These are phyloP conservation scores for Neofusicoccum sp. DNA, from an alignment of 2,329 filamentous ascomycete species.

Conservation along the genomic window DNA sequence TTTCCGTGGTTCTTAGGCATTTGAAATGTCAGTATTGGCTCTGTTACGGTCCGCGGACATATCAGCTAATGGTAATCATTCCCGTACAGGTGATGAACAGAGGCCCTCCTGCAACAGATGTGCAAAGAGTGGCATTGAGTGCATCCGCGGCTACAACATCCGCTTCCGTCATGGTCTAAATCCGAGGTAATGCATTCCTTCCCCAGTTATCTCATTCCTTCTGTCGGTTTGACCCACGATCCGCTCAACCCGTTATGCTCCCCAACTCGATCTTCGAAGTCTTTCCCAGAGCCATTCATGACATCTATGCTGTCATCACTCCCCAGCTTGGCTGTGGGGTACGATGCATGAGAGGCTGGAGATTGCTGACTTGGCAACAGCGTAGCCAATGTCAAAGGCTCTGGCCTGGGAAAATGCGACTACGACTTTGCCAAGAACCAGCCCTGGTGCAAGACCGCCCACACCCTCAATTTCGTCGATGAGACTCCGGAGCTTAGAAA, in stretches of 20 bases:
- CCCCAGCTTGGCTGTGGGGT: background rate
- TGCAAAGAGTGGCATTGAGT: constrained; percentile 30
- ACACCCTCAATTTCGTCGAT: constrained; percentile 31
- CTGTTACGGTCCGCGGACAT: background rate
- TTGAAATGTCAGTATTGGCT: constrained; percentile 25
- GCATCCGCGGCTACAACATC: constrained; percentile 31
- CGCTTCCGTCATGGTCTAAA: constrained; percentile 32
- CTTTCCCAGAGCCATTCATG: no score
- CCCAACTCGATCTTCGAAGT: no score
- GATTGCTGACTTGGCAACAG: constrained; percentile 5
- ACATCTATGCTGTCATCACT: background rate
- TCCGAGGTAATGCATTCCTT: constrained; percentile 24
- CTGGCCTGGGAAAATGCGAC: constrained; percentile 28
- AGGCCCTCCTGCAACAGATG: constrained; percentile 29
- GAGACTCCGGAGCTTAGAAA: constrained; percentile 33
- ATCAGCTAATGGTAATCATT: background rate
- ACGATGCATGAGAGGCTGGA: background rate
- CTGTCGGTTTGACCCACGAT: no score
- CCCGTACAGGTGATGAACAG: constrained; percentile 27
- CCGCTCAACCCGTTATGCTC: no score
- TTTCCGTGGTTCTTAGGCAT: constrained; percentile 21
- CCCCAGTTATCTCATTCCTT: background rate
- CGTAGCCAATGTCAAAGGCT: constrained; percentile 26
- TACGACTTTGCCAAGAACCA: constrained; percentile 31
- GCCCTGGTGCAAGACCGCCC: constrained; percentile 30